Base-by-base conservation (phyloP, 129 eudicot species). In the Centella asiatica region DNA sequence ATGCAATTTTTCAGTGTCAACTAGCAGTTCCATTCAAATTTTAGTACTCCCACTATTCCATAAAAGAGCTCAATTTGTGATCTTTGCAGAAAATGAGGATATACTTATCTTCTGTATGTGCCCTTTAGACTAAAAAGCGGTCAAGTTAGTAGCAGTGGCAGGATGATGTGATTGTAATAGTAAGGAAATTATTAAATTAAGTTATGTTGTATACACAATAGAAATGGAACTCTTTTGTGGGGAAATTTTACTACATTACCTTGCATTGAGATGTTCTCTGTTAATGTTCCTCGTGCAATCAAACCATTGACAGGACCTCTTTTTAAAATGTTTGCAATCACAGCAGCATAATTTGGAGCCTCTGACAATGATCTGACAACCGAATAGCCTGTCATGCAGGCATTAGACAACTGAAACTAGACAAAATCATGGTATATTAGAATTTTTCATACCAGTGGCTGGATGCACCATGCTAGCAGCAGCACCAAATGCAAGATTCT, bases 401-500 rank as follows among this genome's bases (percentile, higher is more conserved):
- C 44, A 63, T 11, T 64, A 60, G 50, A 32, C 51, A 23, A 54
- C 27, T 34, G 34, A 46, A 61, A 39, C 1, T 27, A 44, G 40
- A 51, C 47, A 31, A 13, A 44, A 44, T 27, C 51, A 18, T 28
- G 7, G 22, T 44, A 10, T 12, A 4, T 25, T 36, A 31, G 36
- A 27, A 25, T 10, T 33, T 36, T 57, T 70, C 27, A 80, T 78
- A 83, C 97, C 97, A 51, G 99, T 92, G 86, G 99, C 99, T 23
- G 99, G 99, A 77, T 92, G 98, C 71, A 87, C 96, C 98, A 92
- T 92, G 82, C 98, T 87, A 40, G 98, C 98, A 71, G 98, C 98
- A 75, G 98, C 98, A 39, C 98, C 98, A 74, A 92, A 92, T 64
- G 98, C 98, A 66, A 92, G 96, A 73, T 87, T 92, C 73, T 81